Evolutionary conservation across 2,329 filamentous ascomycete species (phyloP).

Genomic region (Aquanectria penicillioides): DNA sequence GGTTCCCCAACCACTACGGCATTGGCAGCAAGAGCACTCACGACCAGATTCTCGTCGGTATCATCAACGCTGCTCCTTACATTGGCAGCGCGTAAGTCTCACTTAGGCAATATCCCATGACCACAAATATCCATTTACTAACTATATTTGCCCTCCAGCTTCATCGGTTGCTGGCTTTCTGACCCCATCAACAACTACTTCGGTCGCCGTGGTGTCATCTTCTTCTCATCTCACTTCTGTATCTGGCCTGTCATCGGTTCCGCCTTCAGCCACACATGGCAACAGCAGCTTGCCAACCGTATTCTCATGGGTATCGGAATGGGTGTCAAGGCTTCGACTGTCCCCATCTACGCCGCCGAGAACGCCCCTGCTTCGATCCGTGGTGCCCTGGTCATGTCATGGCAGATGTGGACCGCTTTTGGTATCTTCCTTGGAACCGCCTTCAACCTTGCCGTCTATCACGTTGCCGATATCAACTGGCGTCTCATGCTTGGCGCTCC

Average conservation of each 20-base stretch:
- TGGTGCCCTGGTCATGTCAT: slow-evolving; percentile 83
- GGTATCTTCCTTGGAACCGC: slow-evolving; percentile 57
- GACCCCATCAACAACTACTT: slow-evolving; percentile 66
- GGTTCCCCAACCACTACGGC: slow-evolving; percentile 61
- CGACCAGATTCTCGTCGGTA: slow-evolving; percentile 65
- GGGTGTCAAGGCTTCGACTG: slow-evolving; percentile 71
- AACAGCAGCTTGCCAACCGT: slow-evolving; percentile 72
- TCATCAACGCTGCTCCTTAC: slow-evolving; percentile 69
- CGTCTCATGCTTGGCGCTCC: slow-evolving; percentile 66
- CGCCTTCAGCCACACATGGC: slow-evolving; percentile 73
- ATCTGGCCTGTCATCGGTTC: slow-evolving; percentile 71
- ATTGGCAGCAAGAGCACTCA: slow-evolving; percentile 45
- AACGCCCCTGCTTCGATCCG: slow-evolving; percentile 74
- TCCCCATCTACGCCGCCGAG: slow-evolving; percentile 81
- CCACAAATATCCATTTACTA: not conserved
- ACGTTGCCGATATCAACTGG: slow-evolving; percentile 45
- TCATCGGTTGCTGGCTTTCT: slow-evolving; percentile 70
- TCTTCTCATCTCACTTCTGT: slow-evolving; percentile 78
- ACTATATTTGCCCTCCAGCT: slow-evolving; percentile 35
- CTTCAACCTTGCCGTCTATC: slow-evolving; percentile 47
- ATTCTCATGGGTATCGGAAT: slow-evolving; percentile 77
- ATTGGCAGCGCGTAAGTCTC: slow-evolving; percentile 55
- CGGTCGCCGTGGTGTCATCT: slow-evolving; percentile 68
- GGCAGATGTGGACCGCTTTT: slow-evolving; percentile 75
- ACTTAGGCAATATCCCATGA: not conserved